Base-by-base conservation (phyloP, 352 stramenopile genomes). In the Phytopythium boreale region DNA sequence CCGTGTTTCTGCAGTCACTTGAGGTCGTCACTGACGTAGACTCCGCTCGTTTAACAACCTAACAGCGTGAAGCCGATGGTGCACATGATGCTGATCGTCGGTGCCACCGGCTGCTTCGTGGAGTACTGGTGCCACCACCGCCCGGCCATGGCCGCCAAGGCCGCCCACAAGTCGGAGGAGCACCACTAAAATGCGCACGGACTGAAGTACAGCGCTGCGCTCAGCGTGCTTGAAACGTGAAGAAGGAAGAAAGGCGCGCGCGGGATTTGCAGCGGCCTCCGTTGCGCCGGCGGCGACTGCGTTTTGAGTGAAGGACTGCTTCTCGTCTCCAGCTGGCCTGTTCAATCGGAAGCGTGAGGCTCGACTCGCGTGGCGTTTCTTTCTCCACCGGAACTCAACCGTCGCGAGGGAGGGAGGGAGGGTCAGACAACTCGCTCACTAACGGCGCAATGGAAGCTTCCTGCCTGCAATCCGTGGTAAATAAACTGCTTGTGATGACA, bases 11-110 rank as follows among this genome's bases (percentile, higher is more conserved):
- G 12, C 8, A 15, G 12, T 37, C 1, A 15, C 0, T 20, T 5
- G 4, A 20, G 60, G 44, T 39, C 22, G 41, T 59, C 15, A 22
- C 34, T 68, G 56, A 51, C 17, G 62, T 15, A 56, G 47, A 20
- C 6, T 14, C n/a, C 31, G 49, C 20, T 50, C 20, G 20, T 50
- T 24, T 22, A 24, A 27, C 43, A 50, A 19, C 4, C 19, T 8
- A n/a, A 22, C 46, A 89, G 82, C 77, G 65, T 75, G 55, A 88
- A 87, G 71, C 82, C 82, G 31, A 62, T 91, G 34, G 80, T 69
- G 65, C 82, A 91, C 77, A 91, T 91, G 79, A 91, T 91, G 80
- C 67, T 89, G 36, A 80, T 89, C 59, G 62, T 86, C 56, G 82
- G 80, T 53, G 69, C 64, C 27, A 77, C 82, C 15, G 82, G 82